phyloP scores from a whole-genome alignment of 2,329 filamentous ascomycete species.

The Tolypocladium endophyticum region DNA sequence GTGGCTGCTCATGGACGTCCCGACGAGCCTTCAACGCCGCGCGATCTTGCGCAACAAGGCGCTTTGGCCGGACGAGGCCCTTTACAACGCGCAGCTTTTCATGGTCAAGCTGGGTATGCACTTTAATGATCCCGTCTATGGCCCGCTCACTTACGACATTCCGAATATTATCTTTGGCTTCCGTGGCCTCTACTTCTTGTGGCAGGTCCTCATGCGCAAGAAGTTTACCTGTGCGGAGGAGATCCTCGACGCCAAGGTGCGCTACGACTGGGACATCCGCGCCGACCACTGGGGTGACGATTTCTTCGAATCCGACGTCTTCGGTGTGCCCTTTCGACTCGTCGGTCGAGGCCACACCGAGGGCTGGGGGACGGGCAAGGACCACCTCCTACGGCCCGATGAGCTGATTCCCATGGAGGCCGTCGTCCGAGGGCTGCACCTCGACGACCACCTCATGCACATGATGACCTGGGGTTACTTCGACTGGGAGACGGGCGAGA shows the following conservation, averaged over 20 bases:
- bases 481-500: constrained; percentile 38
- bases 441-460: constrained; percentile 42
- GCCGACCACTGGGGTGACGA: constrained; percentile 14
- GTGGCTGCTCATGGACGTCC: constrained; percentile 63
- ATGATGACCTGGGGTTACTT: constrained; percentile 56
- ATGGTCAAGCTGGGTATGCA: constrained; percentile 62
- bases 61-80: constrained; percentile 48
- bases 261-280: constrained; percentile 41
- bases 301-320: constrained; percentile 20
- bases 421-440: constrained; percentile 35
- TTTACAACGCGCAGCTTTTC: constrained; percentile 54
- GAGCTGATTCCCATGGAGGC: constrained; percentile 48
- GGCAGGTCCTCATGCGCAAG: constrained; percentile 47
- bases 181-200: constrained; percentile 42
- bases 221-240: constrained; percentile 39
- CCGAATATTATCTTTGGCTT: constrained; percentile 51
- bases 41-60: constrained; percentile 38
- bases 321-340: constrained; percentile 40
- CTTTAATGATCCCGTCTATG: constrained; percentile 53
- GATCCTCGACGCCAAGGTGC: constrained; percentile 43
- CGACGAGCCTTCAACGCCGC: constrained; percentile 43
- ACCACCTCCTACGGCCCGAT: constrained; percentile 44
- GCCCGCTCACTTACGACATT: constrained; percentile 37
- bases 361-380: constrained; percentile 39
- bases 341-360: constrained; percentile 44